Evolutionary conservation across 805 yeast genomes (phyloP).

Genomic region (Wickerhamomyces queroliae): DNA sequence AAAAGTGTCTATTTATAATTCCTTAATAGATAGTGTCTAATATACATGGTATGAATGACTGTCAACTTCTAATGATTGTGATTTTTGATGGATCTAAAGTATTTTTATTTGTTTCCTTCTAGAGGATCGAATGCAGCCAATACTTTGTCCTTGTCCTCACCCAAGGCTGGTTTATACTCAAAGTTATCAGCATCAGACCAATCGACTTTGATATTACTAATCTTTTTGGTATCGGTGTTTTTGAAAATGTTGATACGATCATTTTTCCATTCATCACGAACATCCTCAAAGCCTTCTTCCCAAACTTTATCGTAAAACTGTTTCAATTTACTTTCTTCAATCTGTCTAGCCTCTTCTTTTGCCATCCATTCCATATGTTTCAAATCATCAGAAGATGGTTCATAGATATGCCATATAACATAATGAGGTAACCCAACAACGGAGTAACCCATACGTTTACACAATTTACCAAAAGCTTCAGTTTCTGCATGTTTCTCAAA

Average conservation of each 20-base stretch:
- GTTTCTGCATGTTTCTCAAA: conserved; percentile 97
- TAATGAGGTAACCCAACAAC: conserved; percentile 93
- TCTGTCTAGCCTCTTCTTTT: conserved; percentile 63
- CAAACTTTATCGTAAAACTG: conserved; percentile 66
- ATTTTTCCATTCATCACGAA: conserved; percentile 63
- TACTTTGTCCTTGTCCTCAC: conserved; percentile 21
- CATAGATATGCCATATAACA: conserved; percentile 95
- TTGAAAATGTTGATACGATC: conserved; percentile 71
- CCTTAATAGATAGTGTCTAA: too few species aligned
- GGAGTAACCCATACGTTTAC: conserved; percentile 80
- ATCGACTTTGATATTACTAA: conserved; percentile 52
- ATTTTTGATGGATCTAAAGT: too few species aligned
- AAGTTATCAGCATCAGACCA: conserved; percentile 58
- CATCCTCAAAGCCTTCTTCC: conserved; percentile 77
- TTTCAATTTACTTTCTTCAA: conserved; percentile 57
- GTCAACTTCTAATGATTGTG: too few species aligned
- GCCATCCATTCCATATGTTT: conserved; percentile 91
- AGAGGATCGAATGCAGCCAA: conserved; percentile 25
- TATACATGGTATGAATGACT: too few species aligned
- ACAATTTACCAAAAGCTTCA: conserved; percentile 92
- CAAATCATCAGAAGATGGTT: conserved; percentile 90
- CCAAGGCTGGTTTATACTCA: conserved; percentile 14
- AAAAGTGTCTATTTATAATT: too few species aligned
- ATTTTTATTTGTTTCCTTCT: not conserved
- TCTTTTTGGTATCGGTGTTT: conserved; percentile 59